Evolutionary conservation across 2,329 filamentous ascomycete species (phyloP).

Genomic region (Seiridium cupressi): DNA sequence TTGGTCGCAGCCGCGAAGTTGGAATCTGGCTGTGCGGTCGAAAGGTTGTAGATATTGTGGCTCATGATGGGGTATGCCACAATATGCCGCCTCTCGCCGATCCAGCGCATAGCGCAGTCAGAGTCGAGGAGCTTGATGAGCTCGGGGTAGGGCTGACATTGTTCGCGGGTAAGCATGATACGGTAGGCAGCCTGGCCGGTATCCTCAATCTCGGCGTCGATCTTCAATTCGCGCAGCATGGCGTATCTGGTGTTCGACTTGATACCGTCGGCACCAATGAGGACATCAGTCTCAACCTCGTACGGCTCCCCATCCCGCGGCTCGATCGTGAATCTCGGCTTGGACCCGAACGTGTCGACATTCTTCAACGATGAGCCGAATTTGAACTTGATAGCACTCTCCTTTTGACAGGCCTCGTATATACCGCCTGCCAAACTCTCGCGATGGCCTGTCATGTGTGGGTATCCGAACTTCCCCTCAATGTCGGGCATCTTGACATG

Average conservation of each 20-base stretch:
- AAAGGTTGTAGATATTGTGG: constrained; percentile 65
- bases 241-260: constrained; percentile 49
- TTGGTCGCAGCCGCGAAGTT: constrained; percentile 58
- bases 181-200: constrained; percentile 77
- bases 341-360: constrained; percentile 58
- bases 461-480: constrained; percentile 65
- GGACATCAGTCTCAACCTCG: constrained; percentile 50
- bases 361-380: constrained; percentile 57
- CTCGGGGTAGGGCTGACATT: constrained; percentile 67
- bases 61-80: constrained; percentile 73
- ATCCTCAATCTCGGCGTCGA: constrained; percentile 57
- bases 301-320: constrained; percentile 55
- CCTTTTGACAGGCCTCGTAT: constrained; percentile 66
- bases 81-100: constrained; percentile 72
- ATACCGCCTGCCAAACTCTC: constrained; percentile 67
- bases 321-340: constrained; percentile 57
- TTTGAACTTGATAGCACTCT: constrained; percentile 65
- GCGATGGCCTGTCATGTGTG: constrained; percentile 79
- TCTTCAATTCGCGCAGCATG: constrained; percentile 52
- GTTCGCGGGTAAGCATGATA: constrained; percentile 69
- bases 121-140: constrained; percentile 65
- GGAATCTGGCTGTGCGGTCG: constrained; percentile 59
- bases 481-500: constrained; percentile 71
- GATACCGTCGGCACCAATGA: constrained; percentile 56
- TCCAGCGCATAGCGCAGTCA: constrained; percentile 71